Percentiles rank a stretch among this genome's conserved stretches.
Conservation (phyloP, 192 early-diverging fungal species). For the Coemansia sp. region DNA sequence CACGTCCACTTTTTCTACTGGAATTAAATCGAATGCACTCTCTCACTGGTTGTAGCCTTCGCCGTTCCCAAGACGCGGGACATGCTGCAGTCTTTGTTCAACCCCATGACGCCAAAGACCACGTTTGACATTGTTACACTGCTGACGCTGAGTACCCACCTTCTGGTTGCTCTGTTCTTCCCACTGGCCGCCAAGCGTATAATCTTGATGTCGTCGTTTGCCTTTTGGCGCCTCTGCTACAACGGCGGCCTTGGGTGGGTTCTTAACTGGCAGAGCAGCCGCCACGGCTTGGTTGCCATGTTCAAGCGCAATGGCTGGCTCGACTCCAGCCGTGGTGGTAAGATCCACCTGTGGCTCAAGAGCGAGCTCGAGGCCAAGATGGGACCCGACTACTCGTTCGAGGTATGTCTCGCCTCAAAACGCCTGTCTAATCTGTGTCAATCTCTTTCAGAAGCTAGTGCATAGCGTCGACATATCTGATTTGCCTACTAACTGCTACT, state of each 20-base stretch:
- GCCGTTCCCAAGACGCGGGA: slow-evolving; percentile 74
- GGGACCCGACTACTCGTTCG: slow-evolving; percentile 78
- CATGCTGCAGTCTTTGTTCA: slow-evolving; percentile 76
- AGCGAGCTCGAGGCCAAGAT: slow-evolving; percentile 74
- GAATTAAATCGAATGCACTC: neutral
- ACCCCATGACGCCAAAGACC: slow-evolving; percentile 66
- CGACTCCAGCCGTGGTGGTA: slow-evolving; percentile 58
- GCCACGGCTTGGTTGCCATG: slow-evolving; percentile 67
- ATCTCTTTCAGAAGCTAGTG: slow-evolving; percentile 24
- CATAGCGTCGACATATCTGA: slow-evolving; percentile 1
- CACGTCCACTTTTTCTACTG: neutral
- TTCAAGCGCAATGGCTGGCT: slow-evolving; percentile 71
- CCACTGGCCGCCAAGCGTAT: slow-evolving; percentile 57
- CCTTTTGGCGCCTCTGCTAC: slow-evolving; percentile 87
- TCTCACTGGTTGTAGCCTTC: slow-evolving; percentile 35
- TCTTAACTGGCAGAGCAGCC: slow-evolving; percentile 78
- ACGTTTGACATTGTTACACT: slow-evolving; percentile 74
- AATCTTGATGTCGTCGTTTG: slow-evolving; percentile 73
- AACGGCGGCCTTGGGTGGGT: slow-evolving; percentile 85
- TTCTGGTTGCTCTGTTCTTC: slow-evolving; percentile 68
- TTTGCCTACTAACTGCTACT: neutral
- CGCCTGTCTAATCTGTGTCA: neutral
- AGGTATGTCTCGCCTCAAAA: slow-evolving; percentile 34
- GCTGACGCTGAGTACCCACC: slow-evolving; percentile 63
- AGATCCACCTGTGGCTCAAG: slow-evolving; percentile 63